Base-by-base conservation (phyloP, 129 eudicot species). In the Saposhnikovia divaricata region DNA sequence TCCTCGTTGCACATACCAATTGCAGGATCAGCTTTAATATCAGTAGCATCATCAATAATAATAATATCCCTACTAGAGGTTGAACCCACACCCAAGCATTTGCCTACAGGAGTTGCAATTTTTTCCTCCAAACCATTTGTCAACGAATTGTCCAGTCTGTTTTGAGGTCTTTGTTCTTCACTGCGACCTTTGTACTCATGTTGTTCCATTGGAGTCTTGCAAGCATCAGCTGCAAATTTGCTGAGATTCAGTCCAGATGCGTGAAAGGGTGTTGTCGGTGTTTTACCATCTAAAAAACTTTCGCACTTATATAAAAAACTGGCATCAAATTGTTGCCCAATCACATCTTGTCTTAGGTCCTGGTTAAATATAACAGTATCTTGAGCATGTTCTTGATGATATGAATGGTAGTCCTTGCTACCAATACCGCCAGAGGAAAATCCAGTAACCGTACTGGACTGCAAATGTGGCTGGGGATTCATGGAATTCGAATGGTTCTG, bases 1-100 rank as follows among this genome's bases (percentile, higher is more conserved):
- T 51, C 78, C 13, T 74, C 84, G 3, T 78, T 83, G 31, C 78
- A 81, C 74, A 75, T 63, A 76, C 39, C 50, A 50, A 50, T 25
- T 1, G 77, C 74, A 50, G 72, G 72, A 80, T 72, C 85, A 76
- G 44, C 81, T 76, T 83, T 81, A 44, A 63, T 80, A 74, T 71
- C 83, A 77, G 86, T 84, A 39, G 70, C 72, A 81, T 87, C 92
- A 76, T 87, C 87, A 59, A 91, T 80, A 43, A 87, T 48, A 57
- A 87, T 82, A 7, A 34, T 34, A 34, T 91, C 93, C 63, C 81
- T 89, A 40, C 73, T 70, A 44, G 77, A 70, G 25, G 73, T 63
- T 13, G 84, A 75, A 61, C 63, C 70, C 31, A n/a, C 79, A 77
- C 45, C 83, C 57, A 46, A 59, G 47, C 77, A 27, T 37, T 40